These are phyloP conservation scores for Fusarium hainanense DNA, from an alignment of 2,329 filamentous ascomycete species.

Conservation along the genomic window DNA sequence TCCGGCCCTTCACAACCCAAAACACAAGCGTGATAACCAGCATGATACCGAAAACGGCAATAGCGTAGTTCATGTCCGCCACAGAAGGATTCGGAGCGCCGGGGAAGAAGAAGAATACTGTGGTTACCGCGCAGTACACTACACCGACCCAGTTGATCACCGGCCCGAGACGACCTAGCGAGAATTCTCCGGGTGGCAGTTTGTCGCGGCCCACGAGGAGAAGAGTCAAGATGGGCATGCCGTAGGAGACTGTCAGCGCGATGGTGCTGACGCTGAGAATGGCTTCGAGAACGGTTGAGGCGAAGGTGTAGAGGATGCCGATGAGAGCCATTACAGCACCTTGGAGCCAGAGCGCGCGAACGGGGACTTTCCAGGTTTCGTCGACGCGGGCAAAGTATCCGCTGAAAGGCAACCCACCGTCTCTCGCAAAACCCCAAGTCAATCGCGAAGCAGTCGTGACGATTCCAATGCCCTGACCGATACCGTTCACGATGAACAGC, in stretches of 20 bases:
- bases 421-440: constrained; percentile 66
- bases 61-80: constrained; percentile 68
- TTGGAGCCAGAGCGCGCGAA: constrained; percentile 63
- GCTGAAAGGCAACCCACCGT: constrained; percentile 61
- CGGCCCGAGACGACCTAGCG: constrained; percentile 58
- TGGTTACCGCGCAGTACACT: constrained; percentile 63
- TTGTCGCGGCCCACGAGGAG: constrained; percentile 63
- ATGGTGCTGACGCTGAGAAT: constrained; percentile 68
- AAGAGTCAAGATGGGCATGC: constrained; percentile 61
- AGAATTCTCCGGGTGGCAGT: constrained; percentile 59
- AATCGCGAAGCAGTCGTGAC: constrained; percentile 63
- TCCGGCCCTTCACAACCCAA: constrained; percentile 61
- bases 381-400: constrained; percentile 58
- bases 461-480: constrained; percentile 64
- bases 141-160: constrained; percentile 61
- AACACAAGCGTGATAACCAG: constrained; percentile 61
- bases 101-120: constrained; percentile 67
- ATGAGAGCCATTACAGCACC: constrained; percentile 56
- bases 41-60: constrained; percentile 67
- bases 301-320: constrained; percentile 67
- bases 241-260: constrained; percentile 62
- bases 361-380: constrained; percentile 62
- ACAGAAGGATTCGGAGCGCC: constrained; percentile 56
- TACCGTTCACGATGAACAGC: constrained; percentile 66
- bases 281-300: constrained; percentile 63